phyloP scores from a whole-genome alignment of 352 stramenopile species.

The Phytopythium oedochilum region DNA sequence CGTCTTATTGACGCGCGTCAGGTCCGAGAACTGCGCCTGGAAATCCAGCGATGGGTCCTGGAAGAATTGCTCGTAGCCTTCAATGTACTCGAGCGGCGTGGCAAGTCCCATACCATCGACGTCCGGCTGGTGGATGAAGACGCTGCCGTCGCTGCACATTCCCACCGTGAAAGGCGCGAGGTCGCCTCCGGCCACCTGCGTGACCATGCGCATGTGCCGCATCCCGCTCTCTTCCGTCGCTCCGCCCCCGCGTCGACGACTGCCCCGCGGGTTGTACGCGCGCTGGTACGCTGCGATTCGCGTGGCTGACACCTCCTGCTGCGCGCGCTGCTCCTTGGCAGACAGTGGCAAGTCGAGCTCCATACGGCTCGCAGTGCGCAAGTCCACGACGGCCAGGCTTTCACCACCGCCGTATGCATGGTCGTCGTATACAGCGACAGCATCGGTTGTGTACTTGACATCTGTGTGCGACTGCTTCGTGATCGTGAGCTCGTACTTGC shows the following conservation, averaged over 20 bases:
- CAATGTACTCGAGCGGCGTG: slow-evolving; percentile 65
- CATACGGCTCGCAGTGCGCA: slow-evolving; percentile 48
- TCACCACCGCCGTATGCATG: slow-evolving; percentile 73
- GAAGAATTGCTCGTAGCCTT: slow-evolving; percentile 82
- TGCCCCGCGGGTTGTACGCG: slow-evolving; percentile 35
- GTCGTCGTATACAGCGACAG: slow-evolving; percentile 58
- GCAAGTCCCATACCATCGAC: slow-evolving; percentile 43
- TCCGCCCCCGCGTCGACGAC: slow-evolving; percentile 31
- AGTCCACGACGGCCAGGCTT: slow-evolving; percentile 57
- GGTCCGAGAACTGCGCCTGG: slow-evolving; percentile 72
- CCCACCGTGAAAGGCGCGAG: slow-evolving; percentile 62
- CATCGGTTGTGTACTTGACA: slow-evolving; percentile 71
- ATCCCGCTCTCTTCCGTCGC: slow-evolving; percentile 35
- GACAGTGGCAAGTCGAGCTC: slow-evolving; percentile 72
- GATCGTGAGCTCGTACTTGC: slow-evolving; percentile 25
- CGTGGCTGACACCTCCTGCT: slow-evolving; percentile 25
- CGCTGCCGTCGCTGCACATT: slow-evolving; percentile 80
- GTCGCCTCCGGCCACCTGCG: slow-evolving; percentile 57
- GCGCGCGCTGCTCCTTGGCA: slow-evolving; percentile 46
- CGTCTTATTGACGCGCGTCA: slow-evolving; percentile 70
- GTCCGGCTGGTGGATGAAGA: slow-evolving; percentile 65
- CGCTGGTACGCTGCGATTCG: slow-evolving; percentile 29
- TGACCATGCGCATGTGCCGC: slow-evolving; percentile 73
- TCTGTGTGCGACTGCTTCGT: slow-evolving; percentile 69
- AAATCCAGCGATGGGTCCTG: slow-evolving; percentile 69